Evolutionary conservation across 2,329 filamentous ascomycete species (phyloP).

Genomic region (Neonectria hederae): DNA sequence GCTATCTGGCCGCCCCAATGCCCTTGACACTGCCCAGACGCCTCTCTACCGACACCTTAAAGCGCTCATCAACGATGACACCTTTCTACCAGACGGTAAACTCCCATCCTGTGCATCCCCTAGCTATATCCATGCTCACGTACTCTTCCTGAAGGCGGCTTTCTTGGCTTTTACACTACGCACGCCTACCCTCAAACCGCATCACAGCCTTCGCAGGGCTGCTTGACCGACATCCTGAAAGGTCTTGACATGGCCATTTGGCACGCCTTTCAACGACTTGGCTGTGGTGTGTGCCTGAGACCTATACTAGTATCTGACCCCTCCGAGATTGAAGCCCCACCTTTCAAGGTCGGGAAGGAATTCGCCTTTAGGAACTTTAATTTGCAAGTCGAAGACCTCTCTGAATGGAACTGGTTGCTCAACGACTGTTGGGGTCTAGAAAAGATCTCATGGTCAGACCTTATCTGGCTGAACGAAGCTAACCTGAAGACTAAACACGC

Average conservation of each 20-base stretch:
- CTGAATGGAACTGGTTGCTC: background rate
- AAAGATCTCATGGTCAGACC: background rate
- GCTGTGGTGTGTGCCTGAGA: background rate
- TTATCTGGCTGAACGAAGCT: background rate
- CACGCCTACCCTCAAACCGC: conserved; percentile 58
- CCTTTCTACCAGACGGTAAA: conserved; percentile 12
- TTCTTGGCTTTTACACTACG: conserved; percentile 55
- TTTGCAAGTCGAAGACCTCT: background rate
- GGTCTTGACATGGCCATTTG: conserved; percentile 52
- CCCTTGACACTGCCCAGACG: conserved; percentile 40
- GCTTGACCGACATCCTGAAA: conserved; percentile 53
- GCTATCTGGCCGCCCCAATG: background rate
- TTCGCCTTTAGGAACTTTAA: background rate
- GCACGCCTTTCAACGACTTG: background rate
- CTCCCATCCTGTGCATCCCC: background rate
- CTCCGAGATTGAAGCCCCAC: fast-evolving
- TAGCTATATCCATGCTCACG: background rate
- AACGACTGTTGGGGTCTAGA: background rate
- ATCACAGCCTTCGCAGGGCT: conserved; percentile 24
- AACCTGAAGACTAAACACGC: background rate
- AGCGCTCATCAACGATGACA: conserved; percentile 1
- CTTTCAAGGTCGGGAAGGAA: background rate
- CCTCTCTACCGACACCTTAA: conserved; percentile 17
- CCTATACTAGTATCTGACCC: background rate
- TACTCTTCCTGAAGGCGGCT: conserved; percentile 47